These are phyloP conservation scores for Linnemannia exigua DNA, from an alignment of 192 early-diverging fungal genomes.

Conservation along the genomic window DNA sequence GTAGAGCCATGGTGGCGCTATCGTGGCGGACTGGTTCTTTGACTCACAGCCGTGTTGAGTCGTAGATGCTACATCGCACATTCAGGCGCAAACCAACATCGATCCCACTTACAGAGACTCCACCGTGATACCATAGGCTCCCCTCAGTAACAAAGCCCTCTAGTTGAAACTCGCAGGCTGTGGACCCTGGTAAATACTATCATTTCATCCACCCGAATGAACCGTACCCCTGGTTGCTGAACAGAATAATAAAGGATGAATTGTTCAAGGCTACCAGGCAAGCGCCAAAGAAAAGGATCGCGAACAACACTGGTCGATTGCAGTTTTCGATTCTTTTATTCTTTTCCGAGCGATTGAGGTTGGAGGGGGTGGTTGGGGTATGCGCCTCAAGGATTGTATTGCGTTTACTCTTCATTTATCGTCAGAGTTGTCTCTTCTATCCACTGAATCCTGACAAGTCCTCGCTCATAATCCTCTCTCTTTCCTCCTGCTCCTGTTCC, in stretches of 20 bases:
- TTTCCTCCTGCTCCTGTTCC: neutral
- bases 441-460: neutral
- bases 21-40: no score
- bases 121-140: no score
- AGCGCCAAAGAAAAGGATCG: neutral
- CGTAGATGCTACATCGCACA: no score
- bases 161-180: no score
- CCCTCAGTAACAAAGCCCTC: no score
- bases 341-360: neutral
- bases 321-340: slow-evolving; percentile 11
- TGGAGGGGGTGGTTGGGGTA: neutral
- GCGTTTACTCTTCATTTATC: neutral
- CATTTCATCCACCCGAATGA: no score
- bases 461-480: neutral
- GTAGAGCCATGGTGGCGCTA: no score
- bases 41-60: no score
- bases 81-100: no score
- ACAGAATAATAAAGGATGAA: neutral
- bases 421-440: neutral
- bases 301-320: neutral
- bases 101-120: no score
- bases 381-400: neutral
- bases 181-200: no score
- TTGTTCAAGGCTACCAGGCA: neutral
- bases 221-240: no score